Evolutionary conservation across 768 basidiomycete species (phyloP).

Genomic region (Porphyrellus cyaneotinctus): DNA sequence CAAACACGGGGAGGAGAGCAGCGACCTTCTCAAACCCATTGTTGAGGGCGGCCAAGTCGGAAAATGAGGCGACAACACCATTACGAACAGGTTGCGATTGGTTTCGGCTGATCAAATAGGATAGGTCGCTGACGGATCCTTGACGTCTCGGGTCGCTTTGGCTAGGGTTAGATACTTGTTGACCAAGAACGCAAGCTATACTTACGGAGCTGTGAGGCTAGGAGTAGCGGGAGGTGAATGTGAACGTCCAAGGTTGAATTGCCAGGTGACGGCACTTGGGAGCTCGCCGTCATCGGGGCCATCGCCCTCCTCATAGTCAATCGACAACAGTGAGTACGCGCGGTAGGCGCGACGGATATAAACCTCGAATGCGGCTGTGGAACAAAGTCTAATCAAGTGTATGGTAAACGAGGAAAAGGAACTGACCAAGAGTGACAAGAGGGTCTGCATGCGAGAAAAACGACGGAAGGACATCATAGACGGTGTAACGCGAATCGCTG

Average conservation of each 20-base stretch:
- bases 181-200: background rate
- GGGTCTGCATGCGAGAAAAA: conserved; percentile 90
- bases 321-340: conserved; percentile 84
- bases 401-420: background rate
- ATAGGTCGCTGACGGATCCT: conserved; percentile 93
- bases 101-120: conserved; percentile 83
- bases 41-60: conserved; percentile 60
- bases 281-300: conserved; percentile 77
- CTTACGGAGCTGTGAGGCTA: conserved; percentile 42
- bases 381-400: background rate
- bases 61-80: conserved; percentile 91
- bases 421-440: conserved; percentile 76
- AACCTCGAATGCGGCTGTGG: conserved; percentile 85
- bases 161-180: conserved; percentile 7
- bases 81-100: conserved; percentile 87
- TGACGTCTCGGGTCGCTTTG: conserved; percentile 65
- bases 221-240: conserved; percentile 86
- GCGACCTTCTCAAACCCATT: conserved; percentile 75
- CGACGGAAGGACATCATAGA: conserved; percentile 93
- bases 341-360: conserved; percentile 95
- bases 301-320: conserved; percentile 95
- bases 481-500: conserved; percentile 93
- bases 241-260: conserved; percentile 90
- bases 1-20: conserved; percentile 69
- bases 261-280: conserved; percentile 82